phyloP scores from a whole-genome alignment of 164 flowering plant species.

The Protea cynaroides region DNA sequence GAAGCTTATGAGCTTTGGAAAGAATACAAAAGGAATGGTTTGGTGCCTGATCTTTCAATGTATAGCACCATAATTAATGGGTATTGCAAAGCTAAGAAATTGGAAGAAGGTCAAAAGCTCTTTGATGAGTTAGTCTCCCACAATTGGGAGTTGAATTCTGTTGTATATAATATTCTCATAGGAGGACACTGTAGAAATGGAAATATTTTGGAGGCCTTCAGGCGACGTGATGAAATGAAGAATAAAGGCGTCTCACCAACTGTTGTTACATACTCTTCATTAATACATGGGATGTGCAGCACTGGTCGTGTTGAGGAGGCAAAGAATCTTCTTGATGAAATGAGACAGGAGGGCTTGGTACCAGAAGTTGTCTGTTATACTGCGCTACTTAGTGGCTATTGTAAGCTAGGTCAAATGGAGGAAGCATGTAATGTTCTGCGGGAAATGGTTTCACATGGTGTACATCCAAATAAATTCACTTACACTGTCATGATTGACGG shows the following conservation, averaged over 20 bases:
- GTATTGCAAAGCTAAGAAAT: slow-evolving; percentile 35
- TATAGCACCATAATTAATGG: slow-evolving; percentile 46
- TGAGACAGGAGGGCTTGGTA: slow-evolving; percentile 36
- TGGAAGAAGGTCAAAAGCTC: slow-evolving; percentile 35
- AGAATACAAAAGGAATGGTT: slow-evolving; percentile 27
- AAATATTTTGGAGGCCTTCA: slow-evolving; percentile 29
- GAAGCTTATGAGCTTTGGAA: slow-evolving; percentile 39
- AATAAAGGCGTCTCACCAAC: slow-evolving; percentile 38
- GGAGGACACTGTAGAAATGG: slow-evolving; percentile 36
- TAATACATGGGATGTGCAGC: slow-evolving; percentile 45
- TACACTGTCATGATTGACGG: slow-evolving; percentile 52
- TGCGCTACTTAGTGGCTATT: slow-evolving; percentile 49
- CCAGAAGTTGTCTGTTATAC: slow-evolving; percentile 56
- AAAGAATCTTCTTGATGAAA: slow-evolving; percentile 29
- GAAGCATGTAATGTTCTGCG: slow-evolving; percentile 22
- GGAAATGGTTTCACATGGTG: slow-evolving; percentile 32
- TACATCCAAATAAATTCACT: slow-evolving; percentile 46
- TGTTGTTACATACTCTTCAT: slow-evolving; percentile 38
- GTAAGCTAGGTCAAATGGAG: slow-evolving; percentile 49
- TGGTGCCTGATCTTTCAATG: slow-evolving; percentile 32
- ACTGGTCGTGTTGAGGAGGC: slow-evolving; percentile 38
- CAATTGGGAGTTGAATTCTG: slow-evolving; percentile 31
- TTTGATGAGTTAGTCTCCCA: slow-evolving; percentile 29
- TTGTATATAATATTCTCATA: slow-evolving; percentile 47
- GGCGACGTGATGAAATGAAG: slow-evolving; percentile 43